Conservation (phyloP, 208 protist genomes). For the Leptomonas pyrrhocoris region DNA sequence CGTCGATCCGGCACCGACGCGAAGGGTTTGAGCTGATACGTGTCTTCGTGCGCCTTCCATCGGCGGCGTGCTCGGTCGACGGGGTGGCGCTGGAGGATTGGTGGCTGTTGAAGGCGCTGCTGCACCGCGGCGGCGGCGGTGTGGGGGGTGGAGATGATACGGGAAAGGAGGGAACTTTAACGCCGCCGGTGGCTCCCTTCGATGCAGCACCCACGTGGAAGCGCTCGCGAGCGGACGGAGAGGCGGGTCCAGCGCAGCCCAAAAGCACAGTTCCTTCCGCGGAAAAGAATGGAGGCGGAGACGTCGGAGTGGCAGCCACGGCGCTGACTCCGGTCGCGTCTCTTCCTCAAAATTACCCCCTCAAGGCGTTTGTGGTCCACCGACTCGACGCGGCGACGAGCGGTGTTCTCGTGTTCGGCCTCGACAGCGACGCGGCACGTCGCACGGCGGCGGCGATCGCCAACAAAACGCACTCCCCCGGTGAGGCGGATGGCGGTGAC, state of each 20-base stretch:
- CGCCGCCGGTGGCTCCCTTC: not conserved
- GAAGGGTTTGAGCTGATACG: constrained; percentile 75
- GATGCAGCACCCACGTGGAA: not conserved
- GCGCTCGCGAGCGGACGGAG: not conserved
- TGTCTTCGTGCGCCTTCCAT: constrained; percentile 36
- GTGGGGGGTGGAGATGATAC: not conserved
- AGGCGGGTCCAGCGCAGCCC: not conserved
- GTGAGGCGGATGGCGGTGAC: not conserved
- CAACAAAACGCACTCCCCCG: constrained; percentile 30
- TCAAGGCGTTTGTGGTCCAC: constrained; percentile 78
- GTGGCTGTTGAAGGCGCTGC: constrained; percentile 30
- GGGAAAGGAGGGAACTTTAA: not conserved
- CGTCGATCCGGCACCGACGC: constrained; percentile 47
- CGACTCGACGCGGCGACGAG: constrained; percentile 86
- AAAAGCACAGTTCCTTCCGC: no score
- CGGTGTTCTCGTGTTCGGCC: constrained; percentile 82
- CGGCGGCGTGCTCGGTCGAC: not conserved
- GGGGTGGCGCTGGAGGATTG: constrained; percentile 50
- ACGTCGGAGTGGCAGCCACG: not conserved
- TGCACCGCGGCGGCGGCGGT: not conserved
- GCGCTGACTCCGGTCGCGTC: not conserved
- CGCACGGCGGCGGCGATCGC: constrained; percentile 48
- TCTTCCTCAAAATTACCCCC: not conserved
- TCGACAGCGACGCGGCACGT: constrained; percentile 53
- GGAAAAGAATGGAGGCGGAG: no score